Conservation (phyloP, 805 yeast species). For the Hanseniaspora guilliermondii region DNA sequence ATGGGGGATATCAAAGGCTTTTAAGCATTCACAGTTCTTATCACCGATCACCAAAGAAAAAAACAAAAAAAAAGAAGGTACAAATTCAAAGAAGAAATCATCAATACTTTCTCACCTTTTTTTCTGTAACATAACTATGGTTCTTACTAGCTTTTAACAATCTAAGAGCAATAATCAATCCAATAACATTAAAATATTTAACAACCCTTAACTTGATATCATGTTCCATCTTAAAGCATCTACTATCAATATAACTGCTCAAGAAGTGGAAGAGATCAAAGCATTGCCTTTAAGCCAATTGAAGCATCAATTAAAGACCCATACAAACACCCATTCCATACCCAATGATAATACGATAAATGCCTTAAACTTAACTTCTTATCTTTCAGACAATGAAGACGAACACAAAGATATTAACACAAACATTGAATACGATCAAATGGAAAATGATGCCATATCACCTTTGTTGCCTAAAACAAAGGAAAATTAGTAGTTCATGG, state of each 20-base stretch:
- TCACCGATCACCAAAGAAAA: not conserved
- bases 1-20: too few relatives aligned
- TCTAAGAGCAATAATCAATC: not conserved
- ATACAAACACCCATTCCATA: not conserved
- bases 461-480: not conserved
- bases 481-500: not conserved
- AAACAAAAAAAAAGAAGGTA: not conserved
- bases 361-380: not conserved
- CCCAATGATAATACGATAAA: not conserved
- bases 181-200: not conserved
- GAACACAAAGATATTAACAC: not conserved
- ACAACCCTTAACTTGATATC: not conserved
- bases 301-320: not conserved
- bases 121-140: not conserved
- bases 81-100: too few relatives aligned
- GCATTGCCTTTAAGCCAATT: not conserved
- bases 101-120: not conserved
- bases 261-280: not conserved
- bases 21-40: not conserved
- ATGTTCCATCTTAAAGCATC: slow-evolving; percentile 9
- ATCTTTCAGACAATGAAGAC: not conserved
- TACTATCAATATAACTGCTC: not conserved
- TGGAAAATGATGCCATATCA: not conserved
- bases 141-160: too few relatives aligned
- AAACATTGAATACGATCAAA: not conserved